A percentile compares a stretch with the other conserved stretches of the same genome.
Conservation (phyloP, 129 eudicot genomes). For the Flaveria linearis region DNA sequence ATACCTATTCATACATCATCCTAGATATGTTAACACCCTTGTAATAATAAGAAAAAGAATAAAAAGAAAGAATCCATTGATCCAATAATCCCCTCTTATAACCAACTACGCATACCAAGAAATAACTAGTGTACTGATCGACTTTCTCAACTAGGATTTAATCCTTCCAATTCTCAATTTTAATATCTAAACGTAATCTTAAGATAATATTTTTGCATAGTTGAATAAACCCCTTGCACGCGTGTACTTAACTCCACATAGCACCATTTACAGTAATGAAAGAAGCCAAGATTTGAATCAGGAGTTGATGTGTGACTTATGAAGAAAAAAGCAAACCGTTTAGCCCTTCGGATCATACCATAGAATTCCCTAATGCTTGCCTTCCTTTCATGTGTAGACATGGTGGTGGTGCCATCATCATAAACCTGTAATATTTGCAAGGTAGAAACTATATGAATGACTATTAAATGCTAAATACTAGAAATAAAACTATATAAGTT, state of each 20-base stretch:
- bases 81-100: background rate
- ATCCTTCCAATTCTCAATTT: background rate
- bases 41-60: background rate
- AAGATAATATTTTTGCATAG: background rate
- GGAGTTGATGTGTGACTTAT: background rate
- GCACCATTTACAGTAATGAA: slow-evolving; percentile 18
- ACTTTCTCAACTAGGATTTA: background rate
- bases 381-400: slow-evolving; percentile 88
- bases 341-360: slow-evolving; percentile 42
- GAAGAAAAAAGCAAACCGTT: background rate
- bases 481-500: background rate
- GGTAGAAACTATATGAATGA: slow-evolving; percentile 8
- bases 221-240: background rate
- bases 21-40: slow-evolving; percentile 10
- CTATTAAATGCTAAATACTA: background rate
- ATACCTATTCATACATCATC: slow-evolving; percentile 45
- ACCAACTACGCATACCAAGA: background rate
- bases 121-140: background rate
- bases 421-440: slow-evolving; percentile 57
- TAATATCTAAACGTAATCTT: slow-evolving; percentile 4
- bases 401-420: slow-evolving; percentile 94
- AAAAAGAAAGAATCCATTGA: background rate
- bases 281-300: background rate
- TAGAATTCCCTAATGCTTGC: slow-evolving; percentile 92
- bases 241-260: background rate